Percentiles rank a stretch among this genome's conserved stretches.
phyloP scores from a whole-genome alignment of 1,284 basidiomycete species.

The Ganoderma lingzhi region DNA sequence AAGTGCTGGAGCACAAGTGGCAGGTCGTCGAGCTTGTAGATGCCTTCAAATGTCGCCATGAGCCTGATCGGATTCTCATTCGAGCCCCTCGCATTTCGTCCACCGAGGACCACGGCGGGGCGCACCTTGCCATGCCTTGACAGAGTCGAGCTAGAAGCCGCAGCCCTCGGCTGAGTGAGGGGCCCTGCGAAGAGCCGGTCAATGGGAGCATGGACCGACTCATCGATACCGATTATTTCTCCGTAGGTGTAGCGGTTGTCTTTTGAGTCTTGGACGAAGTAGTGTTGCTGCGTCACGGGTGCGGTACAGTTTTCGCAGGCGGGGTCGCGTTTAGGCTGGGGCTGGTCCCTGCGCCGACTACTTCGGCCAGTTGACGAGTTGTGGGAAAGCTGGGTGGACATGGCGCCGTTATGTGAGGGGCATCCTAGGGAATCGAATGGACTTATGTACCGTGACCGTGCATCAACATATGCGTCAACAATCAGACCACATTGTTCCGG shows the following conservation, averaged over 20 bases:
- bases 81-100: neutral
- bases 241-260: neutral
- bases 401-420: neutral
- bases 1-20: conserved; percentile 14
- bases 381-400: neutral
- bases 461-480: neutral
- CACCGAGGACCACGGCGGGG: neutral
- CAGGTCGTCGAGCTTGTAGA: neutral
- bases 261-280: neutral
- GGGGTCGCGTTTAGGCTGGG: neutral
- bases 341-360: neutral
- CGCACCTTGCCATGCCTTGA: neutral
- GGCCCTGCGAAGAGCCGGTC: neutral
- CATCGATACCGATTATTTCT: neutral
- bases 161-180: neutral
- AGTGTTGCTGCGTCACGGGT: neutral
- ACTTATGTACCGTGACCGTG: neutral
- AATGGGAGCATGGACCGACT: conserved; percentile 7
- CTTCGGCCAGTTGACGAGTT: neutral
- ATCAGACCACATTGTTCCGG: neutral
- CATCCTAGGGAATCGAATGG: neutral
- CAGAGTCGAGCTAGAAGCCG: neutral
- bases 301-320: neutral
- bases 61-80: neutral
- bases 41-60: neutral